Conservation (phyloP, 371 early-diverging fungal species). For the Coemansia sp. region DNA sequence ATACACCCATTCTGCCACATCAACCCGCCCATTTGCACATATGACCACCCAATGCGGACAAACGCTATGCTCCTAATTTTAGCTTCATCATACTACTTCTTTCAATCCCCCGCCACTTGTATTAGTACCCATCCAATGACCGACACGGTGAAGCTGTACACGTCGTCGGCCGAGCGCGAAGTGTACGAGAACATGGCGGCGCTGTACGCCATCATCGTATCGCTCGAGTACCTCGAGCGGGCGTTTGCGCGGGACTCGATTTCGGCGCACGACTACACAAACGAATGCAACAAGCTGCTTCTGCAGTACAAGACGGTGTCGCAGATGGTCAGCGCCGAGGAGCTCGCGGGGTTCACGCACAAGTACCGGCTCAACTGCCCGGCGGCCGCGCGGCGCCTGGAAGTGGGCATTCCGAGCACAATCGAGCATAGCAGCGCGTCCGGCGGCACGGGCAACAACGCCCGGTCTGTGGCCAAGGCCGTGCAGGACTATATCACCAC, state of each 20-base stretch:
- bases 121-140: slow-evolving; percentile 1
- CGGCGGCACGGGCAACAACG: slow-evolving; percentile 20
- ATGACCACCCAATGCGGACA: too few species aligned
- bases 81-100: not conserved
- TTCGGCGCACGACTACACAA: slow-evolving; percentile 82
- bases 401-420: slow-evolving; percentile 50
- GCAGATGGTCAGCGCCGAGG: slow-evolving; percentile 67
- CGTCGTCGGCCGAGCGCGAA: slow-evolving; percentile 82
- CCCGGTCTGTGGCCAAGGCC: slow-evolving; percentile 84
- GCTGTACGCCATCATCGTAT: slow-evolving; percentile 85
- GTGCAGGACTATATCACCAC: slow-evolving; percentile 90
- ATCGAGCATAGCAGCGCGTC: slow-evolving; percentile 42
- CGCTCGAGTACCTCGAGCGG: slow-evolving; percentile 88
- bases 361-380: slow-evolving; percentile 71
- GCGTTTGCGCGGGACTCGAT: slow-evolving; percentile 92
- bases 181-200: slow-evolving; percentile 91
- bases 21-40: too few species aligned
- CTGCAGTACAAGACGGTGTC: slow-evolving; percentile 90
- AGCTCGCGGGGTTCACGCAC: slow-evolving; percentile 77
- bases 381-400: slow-evolving; percentile 46
- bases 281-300: slow-evolving; percentile 85
- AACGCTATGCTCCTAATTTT: too few species aligned
- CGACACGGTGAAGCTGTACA: slow-evolving; percentile 70
- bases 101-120: not conserved
- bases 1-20: too few species aligned